Evolutionary conservation across 768 basidiomycete species (phyloP).

Genomic region (Gautieria morchelliformis): DNA sequence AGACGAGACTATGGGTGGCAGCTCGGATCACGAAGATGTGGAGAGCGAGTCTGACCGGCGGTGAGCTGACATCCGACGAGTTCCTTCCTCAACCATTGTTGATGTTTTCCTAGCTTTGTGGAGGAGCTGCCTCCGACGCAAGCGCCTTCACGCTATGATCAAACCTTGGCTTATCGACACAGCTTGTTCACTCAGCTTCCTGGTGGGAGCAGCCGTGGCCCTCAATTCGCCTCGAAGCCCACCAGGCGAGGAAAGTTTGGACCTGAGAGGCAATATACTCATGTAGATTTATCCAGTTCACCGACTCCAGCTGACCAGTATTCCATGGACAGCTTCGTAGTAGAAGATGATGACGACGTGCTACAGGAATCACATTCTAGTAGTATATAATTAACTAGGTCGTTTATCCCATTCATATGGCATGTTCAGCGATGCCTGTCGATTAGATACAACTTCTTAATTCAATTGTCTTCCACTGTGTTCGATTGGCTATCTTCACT

Average conservation of each 20-base stretch:
- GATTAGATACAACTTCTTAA: not conserved
- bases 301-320: constrained; percentile 53
- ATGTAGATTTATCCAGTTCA: constrained; percentile 43
- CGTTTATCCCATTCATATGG: not conserved
- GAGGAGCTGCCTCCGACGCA: constrained; percentile 59
- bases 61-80: constrained; percentile 18
- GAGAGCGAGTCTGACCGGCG: constrained; percentile 59
- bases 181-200: constrained; percentile 67
- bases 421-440: not conserved
- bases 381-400: not conserved
- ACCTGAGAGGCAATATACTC: constrained; percentile 17
- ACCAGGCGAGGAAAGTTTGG: constrained; percentile 33
- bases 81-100: not conserved
- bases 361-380: constrained; percentile 13
- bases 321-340: constrained; percentile 68
- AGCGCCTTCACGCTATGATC: constrained; percentile 62
- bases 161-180: constrained; percentile 55
- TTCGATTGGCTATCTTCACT: not conserved
- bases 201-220: constrained; percentile 26
- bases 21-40: constrained; percentile 37
- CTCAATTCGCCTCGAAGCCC: constrained; percentile 47
- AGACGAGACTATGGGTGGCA: constrained; percentile 62
- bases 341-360: constrained; percentile 67
- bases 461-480: not conserved
- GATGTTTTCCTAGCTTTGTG: constrained; percentile 27